Evolutionary conservation across 176 grass and related monocot genomes (phyloP).

Genomic region (Lolium perenne): DNA sequence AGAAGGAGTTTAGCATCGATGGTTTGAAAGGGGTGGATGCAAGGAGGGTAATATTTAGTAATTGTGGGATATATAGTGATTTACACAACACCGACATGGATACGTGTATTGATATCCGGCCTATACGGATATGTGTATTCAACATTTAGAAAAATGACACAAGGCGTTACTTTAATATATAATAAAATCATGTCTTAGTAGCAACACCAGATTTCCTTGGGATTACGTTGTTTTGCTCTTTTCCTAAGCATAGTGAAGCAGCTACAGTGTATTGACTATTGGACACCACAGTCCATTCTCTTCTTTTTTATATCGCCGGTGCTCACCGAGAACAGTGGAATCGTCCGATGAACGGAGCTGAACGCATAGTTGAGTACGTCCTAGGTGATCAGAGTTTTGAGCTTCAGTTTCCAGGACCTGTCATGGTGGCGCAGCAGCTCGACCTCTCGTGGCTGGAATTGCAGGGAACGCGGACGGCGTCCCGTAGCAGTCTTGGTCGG

Average conservation of each 20-base stretch:
- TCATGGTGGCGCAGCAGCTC: no score
- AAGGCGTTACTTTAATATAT: background rate
- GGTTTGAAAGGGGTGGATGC: background rate
- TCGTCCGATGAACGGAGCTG: no score
- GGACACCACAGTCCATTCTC: background rate
- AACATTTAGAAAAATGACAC: background rate
- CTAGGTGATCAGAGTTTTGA: no score
- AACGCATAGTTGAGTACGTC: no score
- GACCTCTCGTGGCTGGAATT: no score
- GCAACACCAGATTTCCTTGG: background rate
- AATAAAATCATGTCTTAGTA: background rate
- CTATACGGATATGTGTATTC: background rate
- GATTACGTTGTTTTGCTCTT: no score
- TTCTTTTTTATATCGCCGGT: no score
- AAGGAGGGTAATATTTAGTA: conserved; percentile 1
- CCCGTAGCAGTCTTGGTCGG: no score
- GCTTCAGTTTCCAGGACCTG: no score
- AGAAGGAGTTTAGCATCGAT: background rate
- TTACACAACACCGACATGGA: background rate
- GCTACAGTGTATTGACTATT: background rate
- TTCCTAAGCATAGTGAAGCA: no score
- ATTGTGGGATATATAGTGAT: background rate
- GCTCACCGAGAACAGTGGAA: no score
- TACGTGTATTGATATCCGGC: background rate
- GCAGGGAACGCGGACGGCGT: no score